Base-by-base conservation (phyloP, 129 eudicot genomes). In the Heracleum sosnowskyi region DNA sequence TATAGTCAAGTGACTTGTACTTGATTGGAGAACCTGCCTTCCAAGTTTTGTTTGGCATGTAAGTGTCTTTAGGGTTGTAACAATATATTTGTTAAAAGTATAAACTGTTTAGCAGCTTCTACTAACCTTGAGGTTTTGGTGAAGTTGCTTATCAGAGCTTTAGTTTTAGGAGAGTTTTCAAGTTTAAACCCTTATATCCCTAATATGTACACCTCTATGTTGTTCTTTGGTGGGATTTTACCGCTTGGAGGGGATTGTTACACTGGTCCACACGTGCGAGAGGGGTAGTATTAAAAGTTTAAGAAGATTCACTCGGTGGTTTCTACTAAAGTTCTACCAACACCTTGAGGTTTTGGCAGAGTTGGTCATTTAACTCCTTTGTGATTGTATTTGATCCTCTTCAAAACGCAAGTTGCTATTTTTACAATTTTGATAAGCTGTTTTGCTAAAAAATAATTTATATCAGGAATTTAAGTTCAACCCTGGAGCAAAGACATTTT, bases 401-500 rank as follows among this genome's bases (percentile, higher is more conserved):
- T 81, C 29, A 35, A 41, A 62, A 55, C 64, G 20, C 42, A 36
- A 31, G 24, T 26, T 49, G 72, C 39, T 77, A 39, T 12, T 40
- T 81, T 33, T 10, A 70, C 33, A 9, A 68, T 47, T 74, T 76
- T 76, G 72, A 76, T 66, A 16, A 31, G 29, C 53, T 74, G 36
- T 44, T 45, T 44, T 47, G 55, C 53, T 46, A 16, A 33, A 46
- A 16, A 55, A 24, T 5, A 33, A 47, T 66, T 66, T 69, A 69
- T 44, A 75, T 53, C 60, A 90, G 98, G 96, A 88, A 77, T 91
- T 83, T 69, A 93, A 91, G 87, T 97, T 91, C 83, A 93, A 93
- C 75, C 97, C 97, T 44, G 88, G 89, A 76, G 98, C 98, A 73
- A 90, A 94, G 76, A 78, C 74, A 26, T 94, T 94, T 79, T 91